Percentiles rank a stretch among this genome's conserved stretches.
These are phyloP conservation scores for Dictyostelium capitatum DNA, from an alignment of 78 protist species.

Conservation along the genomic window DNA sequence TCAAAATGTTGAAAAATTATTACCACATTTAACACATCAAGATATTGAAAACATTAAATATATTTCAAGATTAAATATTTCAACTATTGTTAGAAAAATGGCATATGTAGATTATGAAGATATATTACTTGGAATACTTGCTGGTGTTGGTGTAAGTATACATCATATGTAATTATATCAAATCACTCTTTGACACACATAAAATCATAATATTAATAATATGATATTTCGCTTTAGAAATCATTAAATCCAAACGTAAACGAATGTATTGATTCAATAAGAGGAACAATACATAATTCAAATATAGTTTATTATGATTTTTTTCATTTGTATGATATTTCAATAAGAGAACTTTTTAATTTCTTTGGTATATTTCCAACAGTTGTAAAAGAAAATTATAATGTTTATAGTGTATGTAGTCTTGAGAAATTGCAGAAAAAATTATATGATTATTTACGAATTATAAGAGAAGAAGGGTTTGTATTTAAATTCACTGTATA, in stretches of 20 bases:
- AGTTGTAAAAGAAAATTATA: neutral
- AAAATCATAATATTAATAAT: neutral
- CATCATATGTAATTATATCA: too few relatives aligned
- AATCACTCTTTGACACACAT: neutral
- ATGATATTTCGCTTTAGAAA: neutral
- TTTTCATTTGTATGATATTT: neutral
- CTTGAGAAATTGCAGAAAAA: neutral
- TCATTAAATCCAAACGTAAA: neutral
- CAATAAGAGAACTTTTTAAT: neutral
- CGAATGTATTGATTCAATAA: neutral
- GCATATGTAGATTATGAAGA: neutral
- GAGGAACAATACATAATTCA: neutral
- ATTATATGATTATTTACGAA: neutral
- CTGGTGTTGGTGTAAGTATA: neutral
- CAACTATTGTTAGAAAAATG: neutral
- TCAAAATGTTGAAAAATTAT: neutral
- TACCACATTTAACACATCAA: slow-evolving; percentile 1
- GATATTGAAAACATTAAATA: neutral
- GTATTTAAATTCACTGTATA: neutral
- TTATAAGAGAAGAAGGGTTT: neutral
- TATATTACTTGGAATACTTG: neutral
- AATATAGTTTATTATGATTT: slow-evolving; percentile 2
- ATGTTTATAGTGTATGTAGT: neutral
- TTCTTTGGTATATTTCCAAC: neutral
- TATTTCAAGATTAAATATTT: neutral